These are phyloP conservation scores for Bruguiera sexangula DNA, from an alignment of 345 rosid genomes.

Conservation along the genomic window DNA sequence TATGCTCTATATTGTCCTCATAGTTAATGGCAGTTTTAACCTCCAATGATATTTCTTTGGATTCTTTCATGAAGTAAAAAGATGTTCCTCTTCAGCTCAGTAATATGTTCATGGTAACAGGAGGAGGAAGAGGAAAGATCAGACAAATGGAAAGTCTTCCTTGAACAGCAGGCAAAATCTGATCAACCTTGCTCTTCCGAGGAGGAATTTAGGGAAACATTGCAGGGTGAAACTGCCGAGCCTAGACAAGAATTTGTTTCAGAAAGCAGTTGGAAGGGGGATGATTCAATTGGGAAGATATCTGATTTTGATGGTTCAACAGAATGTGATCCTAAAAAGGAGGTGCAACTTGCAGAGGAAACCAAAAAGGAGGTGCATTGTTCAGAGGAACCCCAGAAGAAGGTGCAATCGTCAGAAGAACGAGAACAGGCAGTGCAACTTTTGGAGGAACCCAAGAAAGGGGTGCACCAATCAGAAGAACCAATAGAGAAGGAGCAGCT, in stretches of 20 bases:
- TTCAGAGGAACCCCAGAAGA: constrained; percentile 5
- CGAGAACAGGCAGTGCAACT: neutral
- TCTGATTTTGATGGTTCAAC: constrained; percentile 32
- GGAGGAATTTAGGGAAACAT: constrained; percentile 24
- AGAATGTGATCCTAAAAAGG: constrained; percentile 20
- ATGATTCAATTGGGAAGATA: constrained; percentile 26
- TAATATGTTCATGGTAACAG: constrained; percentile 40
- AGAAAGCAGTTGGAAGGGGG: constrained; percentile 17
- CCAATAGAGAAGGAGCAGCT: neutral
- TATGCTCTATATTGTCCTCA: neutral
- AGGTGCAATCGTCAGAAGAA: constrained; percentile 10
- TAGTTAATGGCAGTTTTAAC: neutral
- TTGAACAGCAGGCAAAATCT: constrained; percentile 43
- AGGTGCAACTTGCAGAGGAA: constrained; percentile 6
- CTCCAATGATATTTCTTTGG: neutral
- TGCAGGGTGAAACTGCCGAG: constrained; percentile 21
- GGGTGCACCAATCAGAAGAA: neutral
- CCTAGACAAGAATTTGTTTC: constrained; percentile 16
- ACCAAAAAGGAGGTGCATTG: constrained; percentile 1
- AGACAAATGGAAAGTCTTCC: constrained; percentile 64
- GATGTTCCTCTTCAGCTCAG: constrained; percentile 14
- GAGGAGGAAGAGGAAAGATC: constrained; percentile 90
- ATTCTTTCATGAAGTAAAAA: constrained; percentile 1
- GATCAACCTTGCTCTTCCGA: constrained; percentile 25
- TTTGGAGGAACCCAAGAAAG: neutral